phyloP scores from a whole-genome alignment of 345 rosid genomes.

The Salix koriyanagi region DNA sequence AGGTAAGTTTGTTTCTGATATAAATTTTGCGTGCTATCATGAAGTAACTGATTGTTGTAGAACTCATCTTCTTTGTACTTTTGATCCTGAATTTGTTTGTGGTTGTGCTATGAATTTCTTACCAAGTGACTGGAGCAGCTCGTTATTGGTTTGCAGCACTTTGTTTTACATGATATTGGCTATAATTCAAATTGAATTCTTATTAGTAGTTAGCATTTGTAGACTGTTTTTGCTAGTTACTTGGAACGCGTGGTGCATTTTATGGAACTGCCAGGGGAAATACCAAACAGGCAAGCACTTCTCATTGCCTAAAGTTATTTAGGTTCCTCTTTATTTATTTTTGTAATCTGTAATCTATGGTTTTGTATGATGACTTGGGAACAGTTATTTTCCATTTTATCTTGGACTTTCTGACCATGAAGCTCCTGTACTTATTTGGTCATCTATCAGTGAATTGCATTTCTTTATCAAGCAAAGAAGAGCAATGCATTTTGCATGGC shows the following conservation, averaged over 20 bases:
- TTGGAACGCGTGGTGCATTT: conserved; percentile 93
- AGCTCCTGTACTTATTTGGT: conserved; percentile 6
- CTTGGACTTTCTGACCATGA: conserved; percentile 14
- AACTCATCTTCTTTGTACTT: background rate
- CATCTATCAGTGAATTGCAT: conserved; percentile 70
- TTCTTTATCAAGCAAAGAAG: conserved; percentile 97
- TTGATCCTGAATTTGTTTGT: conserved; percentile 6
- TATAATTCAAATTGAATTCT: background rate
- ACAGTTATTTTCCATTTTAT: background rate
- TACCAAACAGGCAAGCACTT: conserved; percentile 81
- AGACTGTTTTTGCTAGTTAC: conserved; percentile 89
- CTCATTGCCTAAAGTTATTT: background rate
- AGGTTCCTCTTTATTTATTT: background rate
- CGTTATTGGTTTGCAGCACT: background rate
- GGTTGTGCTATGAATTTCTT: conserved; percentile 5
- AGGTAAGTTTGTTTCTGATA: conserved; percentile 46
- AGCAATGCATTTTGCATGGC: conserved; percentile 98
- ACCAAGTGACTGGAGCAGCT: background rate
- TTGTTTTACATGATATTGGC: background rate
- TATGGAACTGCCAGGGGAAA: conserved; percentile 99
- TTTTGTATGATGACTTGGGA: background rate
- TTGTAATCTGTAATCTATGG: background rate
- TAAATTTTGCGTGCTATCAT: too few species aligned
- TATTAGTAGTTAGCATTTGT: conserved; percentile 18
- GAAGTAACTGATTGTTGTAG: too few species aligned